These are phyloP conservation scores for Colletotrichum scovillei DNA, from an alignment of 2,329 filamentous ascomycete genomes.

Conservation along the genomic window DNA sequence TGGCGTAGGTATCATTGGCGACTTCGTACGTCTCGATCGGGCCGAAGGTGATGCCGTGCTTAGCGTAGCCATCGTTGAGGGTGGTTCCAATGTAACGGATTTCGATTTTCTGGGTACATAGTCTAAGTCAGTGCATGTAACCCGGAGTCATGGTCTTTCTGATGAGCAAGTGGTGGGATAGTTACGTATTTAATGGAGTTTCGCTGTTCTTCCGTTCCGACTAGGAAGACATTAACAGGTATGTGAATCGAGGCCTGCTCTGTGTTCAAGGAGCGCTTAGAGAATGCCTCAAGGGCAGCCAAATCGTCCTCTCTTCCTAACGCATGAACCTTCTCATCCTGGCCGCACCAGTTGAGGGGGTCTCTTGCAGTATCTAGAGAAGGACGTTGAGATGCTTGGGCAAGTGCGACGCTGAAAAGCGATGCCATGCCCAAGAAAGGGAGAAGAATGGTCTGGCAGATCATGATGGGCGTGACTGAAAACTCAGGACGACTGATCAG, in stretches of 20 bases:
- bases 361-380: too few relatives aligned
- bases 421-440: neutral
- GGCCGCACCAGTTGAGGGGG: neutral
- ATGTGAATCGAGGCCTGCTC: neutral
- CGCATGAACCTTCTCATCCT: neutral
- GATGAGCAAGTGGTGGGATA: neutral
- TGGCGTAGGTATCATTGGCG: neutral
- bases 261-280: neutral
- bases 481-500: neutral
- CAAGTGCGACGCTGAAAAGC: neutral
- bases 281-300: neutral
- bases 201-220: neutral
- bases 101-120: neutral
- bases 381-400: neutral
- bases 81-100: neutral
- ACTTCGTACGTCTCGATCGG: neutral
- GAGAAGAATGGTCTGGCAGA: neutral
- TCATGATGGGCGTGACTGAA: neutral
- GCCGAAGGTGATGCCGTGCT: neutral
- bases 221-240: constrained; percentile 1
- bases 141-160: neutral
- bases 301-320: neutral
- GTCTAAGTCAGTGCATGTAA: neutral
- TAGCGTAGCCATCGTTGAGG: neutral
- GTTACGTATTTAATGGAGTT: neutral